These are phyloP conservation scores for Agaricus blazei DNA, from an alignment of 768 basidiomycete species.

Conservation along the genomic window DNA sequence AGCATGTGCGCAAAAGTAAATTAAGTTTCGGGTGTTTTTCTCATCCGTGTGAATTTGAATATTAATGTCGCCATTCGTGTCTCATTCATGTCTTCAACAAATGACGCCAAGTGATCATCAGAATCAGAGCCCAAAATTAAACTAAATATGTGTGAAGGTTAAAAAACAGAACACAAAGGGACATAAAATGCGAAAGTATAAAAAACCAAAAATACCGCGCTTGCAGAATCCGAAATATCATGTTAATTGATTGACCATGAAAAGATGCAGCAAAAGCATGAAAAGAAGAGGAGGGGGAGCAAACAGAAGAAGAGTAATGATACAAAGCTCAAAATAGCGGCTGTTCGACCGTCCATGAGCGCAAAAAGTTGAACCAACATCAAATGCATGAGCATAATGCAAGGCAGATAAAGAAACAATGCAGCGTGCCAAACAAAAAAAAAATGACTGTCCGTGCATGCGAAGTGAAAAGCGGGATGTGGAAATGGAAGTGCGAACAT, in stretches of 20 bases:
- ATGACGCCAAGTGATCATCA: no score
- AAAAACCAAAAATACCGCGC: neutral
- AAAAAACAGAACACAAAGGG: neutral
- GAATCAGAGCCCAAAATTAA: no score
- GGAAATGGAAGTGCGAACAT: slow-evolving; percentile 3
- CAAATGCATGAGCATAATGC: slow-evolving; percentile 8
- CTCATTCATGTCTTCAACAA: no score
- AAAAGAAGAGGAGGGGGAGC: neutral
- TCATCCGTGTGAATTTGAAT: no score
- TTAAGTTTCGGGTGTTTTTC: no score
- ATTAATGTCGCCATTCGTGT: no score
- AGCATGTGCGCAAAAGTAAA: no score
- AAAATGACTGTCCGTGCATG: neutral
- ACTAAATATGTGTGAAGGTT: neutral
- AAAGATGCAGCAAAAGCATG: neutral
- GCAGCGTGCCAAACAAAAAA: neutral
- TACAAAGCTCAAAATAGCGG: neutral
- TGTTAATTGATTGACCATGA: slow-evolving; percentile 1
- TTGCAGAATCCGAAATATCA: neutral
- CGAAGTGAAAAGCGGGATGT: slow-evolving; percentile 3
- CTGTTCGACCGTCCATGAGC: slow-evolving; percentile 3
- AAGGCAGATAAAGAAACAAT: slow-evolving; percentile 7
- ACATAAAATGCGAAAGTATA: neutral
- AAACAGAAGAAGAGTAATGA: slow-evolving; percentile 3
- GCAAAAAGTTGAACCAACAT: slow-evolving; percentile 3